These are phyloP conservation scores for Phytophthora citrophthora DNA, from an alignment of 352 stramenopile species.

Conservation along the genomic window DNA sequence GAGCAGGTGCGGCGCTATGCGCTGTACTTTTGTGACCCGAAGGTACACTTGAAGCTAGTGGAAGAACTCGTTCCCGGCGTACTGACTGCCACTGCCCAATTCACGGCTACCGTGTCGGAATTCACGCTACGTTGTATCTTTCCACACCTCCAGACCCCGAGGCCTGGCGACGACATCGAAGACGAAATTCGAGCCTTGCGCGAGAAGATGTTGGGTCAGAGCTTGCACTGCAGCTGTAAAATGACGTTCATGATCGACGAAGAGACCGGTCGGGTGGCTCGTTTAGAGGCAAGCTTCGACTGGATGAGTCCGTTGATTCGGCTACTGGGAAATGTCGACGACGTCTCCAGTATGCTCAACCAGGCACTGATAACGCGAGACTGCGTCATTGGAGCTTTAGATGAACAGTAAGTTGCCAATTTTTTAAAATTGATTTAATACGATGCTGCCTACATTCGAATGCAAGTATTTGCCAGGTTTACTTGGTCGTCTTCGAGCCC, in stretches of 20 bases:
- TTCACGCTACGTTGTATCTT: constrained; percentile 19
- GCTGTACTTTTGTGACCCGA: constrained; percentile 18
- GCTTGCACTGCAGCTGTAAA: constrained; percentile 1
- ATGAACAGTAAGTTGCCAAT: background rate
- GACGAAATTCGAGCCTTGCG: constrained; percentile 1
- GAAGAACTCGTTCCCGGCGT: constrained; percentile 10
- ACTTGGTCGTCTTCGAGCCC: constrained; percentile 12
- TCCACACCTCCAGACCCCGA: constrained; percentile 7
- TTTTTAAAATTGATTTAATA: background rate
- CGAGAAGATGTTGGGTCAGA: constrained; percentile 11
- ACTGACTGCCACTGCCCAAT: background rate
- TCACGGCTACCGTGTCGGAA: constrained; percentile 11
- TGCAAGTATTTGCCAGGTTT: constrained; percentile 15
- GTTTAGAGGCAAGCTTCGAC: constrained; percentile 7
- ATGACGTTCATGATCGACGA: constrained; percentile 17
- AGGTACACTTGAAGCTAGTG: constrained; percentile 11
- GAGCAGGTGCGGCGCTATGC: constrained; percentile 19
- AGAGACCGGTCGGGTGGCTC: constrained; percentile 6
- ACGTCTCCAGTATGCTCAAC: background rate
- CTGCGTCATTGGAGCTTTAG: background rate
- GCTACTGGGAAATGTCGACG: background rate
- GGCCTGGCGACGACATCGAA: background rate
- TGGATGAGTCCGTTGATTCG: constrained; percentile 7
- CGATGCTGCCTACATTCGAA: constrained; percentile 30
- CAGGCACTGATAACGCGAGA: constrained; percentile 1